Base-by-base conservation (phyloP, 129 eudicot species). In the Dittrichia graveolens region DNA sequence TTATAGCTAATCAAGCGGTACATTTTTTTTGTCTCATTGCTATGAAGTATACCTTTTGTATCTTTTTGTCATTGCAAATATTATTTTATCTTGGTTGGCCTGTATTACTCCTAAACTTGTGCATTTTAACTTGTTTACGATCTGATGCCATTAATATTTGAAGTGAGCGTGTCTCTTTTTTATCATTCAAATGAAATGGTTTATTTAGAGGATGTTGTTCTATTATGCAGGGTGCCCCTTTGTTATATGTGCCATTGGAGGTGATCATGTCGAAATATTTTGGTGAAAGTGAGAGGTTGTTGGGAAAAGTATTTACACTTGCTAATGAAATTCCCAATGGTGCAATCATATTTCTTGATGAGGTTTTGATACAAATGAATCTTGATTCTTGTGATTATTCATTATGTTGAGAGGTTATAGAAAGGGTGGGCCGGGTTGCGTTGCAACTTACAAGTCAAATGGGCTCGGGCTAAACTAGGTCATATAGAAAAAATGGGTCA, bases 1-100 rank as follows among this genome's bases (percentile, higher is more conserved):
- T 95, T 67, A 90, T 95, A 75, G 97, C 99, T 75, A 83, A 80
- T 86, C 89, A 95, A 83, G 89, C 94, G 96, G 99, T 95, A 91
- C 58, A 65, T 58, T 73, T 52, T 77, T 72, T 12, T 31, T n/a
- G n/a, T n/a, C 39, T 61, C 13, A 3, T 69, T 67, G 16, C 57
- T 61, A 16, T 42, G 40, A 45, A n/a, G 50, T 53, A 46, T 53
- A 5, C 54, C 52, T 77, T 66, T 48, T 24, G 61, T 55, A 16
- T 18, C 1, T 58, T 45, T 74, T 65, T 8, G n/a, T 7, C 38
- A 46, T 53, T 76, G 67, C 54, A 7, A 5, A 16, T 15, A 8
- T 15, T 8, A 58, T 8, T 12, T 14, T 67, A 40, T 6, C 35
- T 40, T 24, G 18, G 59, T 18, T 65, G 59, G 48, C 46, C 5